These are phyloP conservation scores for Diplodia intermedia DNA, from an alignment of 2,329 filamentous ascomycete species.

Conservation along the genomic window DNA sequence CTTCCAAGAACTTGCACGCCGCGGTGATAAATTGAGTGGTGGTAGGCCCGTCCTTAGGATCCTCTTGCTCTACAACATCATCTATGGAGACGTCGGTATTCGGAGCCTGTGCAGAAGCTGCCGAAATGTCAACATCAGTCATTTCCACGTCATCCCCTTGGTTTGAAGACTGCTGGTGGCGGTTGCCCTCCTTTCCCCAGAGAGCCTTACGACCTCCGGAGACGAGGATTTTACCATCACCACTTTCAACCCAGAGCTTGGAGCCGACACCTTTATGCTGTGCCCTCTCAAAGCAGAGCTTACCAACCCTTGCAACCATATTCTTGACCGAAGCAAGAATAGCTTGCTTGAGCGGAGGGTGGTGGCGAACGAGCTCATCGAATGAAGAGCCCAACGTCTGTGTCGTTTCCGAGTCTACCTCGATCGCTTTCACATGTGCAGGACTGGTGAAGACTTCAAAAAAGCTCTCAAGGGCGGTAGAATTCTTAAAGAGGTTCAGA, in stretches of 20 bases:
- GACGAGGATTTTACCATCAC: conserved; percentile 64
- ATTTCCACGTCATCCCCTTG: conserved; percentile 67
- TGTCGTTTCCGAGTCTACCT: conserved; percentile 74
- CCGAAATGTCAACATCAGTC: conserved; percentile 57
- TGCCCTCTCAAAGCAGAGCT: conserved; percentile 75
- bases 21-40: conserved; percentile 76
- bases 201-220: conserved; percentile 61
- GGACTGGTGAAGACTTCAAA: conserved; percentile 97
- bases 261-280: conserved; percentile 74
- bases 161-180: conserved; percentile 30
- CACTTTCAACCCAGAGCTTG: conserved; percentile 72
- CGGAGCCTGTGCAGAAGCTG: conserved; percentile 16
- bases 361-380: conserved; percentile 93
- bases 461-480: conserved; percentile 81
- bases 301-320: conserved; percentile 83
- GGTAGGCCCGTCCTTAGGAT: conserved; percentile 58
- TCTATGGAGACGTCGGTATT: conserved; percentile 41
- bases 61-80: conserved; percentile 56
- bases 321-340: conserved; percentile 87
- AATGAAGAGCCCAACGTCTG: conserved; percentile 81
- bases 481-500: conserved; percentile 84
- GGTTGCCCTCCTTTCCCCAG: conserved; percentile 51
- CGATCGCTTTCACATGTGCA: conserved; percentile 83
- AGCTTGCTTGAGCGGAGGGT: conserved; percentile 78
- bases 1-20: conserved; percentile 75